Conservation (phyloP, 2,329 filamentous ascomycete genomes). For the Tolypocladium tundrense region DNA sequence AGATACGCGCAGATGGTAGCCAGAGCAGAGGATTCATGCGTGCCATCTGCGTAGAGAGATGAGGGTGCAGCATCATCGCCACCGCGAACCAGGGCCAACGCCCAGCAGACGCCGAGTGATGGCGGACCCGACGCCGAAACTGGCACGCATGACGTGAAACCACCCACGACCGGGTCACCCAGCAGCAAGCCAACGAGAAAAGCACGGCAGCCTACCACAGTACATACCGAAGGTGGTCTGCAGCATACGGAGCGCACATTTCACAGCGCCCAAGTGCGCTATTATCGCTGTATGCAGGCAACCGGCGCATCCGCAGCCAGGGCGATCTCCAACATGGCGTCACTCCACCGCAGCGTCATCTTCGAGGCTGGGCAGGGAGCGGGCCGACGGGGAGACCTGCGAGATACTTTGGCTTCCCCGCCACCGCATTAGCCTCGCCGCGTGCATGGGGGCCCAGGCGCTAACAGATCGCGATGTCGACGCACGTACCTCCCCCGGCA, state of each 20-base stretch:
- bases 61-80: too few species aligned
- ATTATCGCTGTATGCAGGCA: too few species aligned
- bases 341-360: background rate
- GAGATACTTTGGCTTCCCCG: background rate
- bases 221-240: too few species aligned
- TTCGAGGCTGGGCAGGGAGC: background rate
- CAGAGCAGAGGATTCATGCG: background rate
- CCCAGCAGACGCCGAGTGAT: background rate
- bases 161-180: background rate
- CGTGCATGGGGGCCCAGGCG: background rate
- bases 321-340: background rate
- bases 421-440: background rate
- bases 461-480: background rate
- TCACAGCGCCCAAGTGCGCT: too few species aligned
- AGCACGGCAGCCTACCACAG: too few species aligned
- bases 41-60: background rate
- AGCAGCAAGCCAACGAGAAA: too few species aligned
- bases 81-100: background rate
- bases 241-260: too few species aligned
- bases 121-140: background rate
- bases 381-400: background rate
- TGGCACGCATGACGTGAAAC: background rate
- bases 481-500: background rate
- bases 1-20: too few species aligned
- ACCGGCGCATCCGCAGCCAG: too few species aligned